Evolutionary conservation across 148 eudicot species (phyloP), one percentile per base, ranked within the genome.

Genomic region (Rhododendron griersonianum): DNA sequence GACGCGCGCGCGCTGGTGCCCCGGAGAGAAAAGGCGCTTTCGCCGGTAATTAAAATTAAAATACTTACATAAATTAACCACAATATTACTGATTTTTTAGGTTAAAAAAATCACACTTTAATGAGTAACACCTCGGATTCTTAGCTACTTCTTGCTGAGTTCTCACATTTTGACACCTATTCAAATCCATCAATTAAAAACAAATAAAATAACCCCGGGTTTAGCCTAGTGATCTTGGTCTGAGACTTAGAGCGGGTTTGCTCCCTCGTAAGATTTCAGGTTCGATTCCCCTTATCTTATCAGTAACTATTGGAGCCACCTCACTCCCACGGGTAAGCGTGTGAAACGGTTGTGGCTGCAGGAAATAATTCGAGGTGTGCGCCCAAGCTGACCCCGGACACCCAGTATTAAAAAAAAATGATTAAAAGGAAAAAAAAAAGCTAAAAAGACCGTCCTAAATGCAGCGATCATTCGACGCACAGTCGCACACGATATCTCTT

Each of bases 381-480:
- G 50, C 50, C 0, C 11, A 45, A 45, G 0, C 2, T 47, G 0
- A 2, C 11, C 0, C 11, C 0, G 50, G 11, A 47, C 11, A 47
- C 9, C 2, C 11, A 0, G 37, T 1, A 8, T 11, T 48, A 10
- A 11, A 48, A 48, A 48, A 48, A 11, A 51, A 51, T 0, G 3
- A 11, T 2, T 51, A 14, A 53, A 53, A 53, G 14, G 13, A 41
- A 76, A 76, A 30, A 76, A 44, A 78, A n/a, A 47, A 13, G 28
- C 5, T 4, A 11, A 21, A 77, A 23, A 77, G 28, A 44, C 16
- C 51, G 5, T 77, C 80, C 78, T 6, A 73, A 73, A 78, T 78
- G 81, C 53, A n/a, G 81, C 7, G 55, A 78, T 78, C 81, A 25
- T 78, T 45, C 7, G n/a, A 45, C 81, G 55, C 57, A 47, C n/a